Conservation (phyloP, 2,329 filamentous ascomycete genomes). For the Catunica adiposa region DNA sequence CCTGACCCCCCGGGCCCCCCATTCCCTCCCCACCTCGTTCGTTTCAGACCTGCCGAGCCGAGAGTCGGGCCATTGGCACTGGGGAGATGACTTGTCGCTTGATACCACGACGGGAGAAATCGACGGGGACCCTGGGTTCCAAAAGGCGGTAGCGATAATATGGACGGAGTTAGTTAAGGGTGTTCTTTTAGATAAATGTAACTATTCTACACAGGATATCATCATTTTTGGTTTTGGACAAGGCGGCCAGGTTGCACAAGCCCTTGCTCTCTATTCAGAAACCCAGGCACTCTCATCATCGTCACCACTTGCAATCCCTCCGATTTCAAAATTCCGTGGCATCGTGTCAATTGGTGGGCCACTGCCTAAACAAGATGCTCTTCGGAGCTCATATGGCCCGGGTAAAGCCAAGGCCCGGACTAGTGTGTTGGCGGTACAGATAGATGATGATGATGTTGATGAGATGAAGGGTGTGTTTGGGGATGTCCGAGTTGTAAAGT, state of each 20-base stretch:
- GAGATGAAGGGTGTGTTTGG: constrained; percentile 48
- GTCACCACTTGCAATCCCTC: background rate
- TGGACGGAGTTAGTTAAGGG: constrained; percentile 33
- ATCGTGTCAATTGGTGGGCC: constrained; percentile 46
- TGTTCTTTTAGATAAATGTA: constrained; percentile 36
- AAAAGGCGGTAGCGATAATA: constrained; percentile 30
- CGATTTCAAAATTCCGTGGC: constrained; percentile 30
- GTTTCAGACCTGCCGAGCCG: constrained; percentile 19
- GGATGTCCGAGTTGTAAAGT: constrained; percentile 50
- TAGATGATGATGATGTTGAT: constrained; percentile 48
- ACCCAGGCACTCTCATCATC: constrained; percentile 1
- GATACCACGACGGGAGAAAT: constrained; percentile 34
- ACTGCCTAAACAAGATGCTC: constrained; percentile 35
- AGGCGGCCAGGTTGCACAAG: constrained; percentile 46
- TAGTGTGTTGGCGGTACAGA: constrained; percentile 41
- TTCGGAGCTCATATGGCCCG: constrained; percentile 24
- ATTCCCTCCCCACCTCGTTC: constrained; percentile 51
- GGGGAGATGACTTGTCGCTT: constrained; percentile 49
- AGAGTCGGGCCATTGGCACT: constrained; percentile 34
- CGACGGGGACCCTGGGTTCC: constrained; percentile 46
- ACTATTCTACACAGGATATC: constrained; percentile 43
- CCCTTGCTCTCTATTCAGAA: constrained; percentile 27
- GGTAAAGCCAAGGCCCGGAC: constrained; percentile 40
- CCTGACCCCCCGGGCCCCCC: constrained; percentile 55
- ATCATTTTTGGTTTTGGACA: constrained; percentile 52